These are phyloP conservation scores for Ophiostoma sp. DNA, from an alignment of 2,329 filamentous ascomycete species.

Conservation along the genomic window DNA sequence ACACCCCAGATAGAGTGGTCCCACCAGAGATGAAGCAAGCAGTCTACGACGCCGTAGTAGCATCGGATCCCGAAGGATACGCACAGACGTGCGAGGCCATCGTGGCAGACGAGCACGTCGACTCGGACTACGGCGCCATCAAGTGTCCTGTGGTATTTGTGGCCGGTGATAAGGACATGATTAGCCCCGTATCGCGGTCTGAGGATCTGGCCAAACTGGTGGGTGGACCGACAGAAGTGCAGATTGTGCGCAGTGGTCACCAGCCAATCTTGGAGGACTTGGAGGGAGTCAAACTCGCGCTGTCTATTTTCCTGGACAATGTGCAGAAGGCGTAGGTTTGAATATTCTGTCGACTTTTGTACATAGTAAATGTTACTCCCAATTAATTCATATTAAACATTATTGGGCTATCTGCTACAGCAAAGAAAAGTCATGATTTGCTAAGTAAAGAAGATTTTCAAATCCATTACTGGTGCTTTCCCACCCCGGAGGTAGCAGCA, in stretches of 20 bases:
- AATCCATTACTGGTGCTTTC: conserved; percentile 29
- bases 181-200: conserved; percentile 35
- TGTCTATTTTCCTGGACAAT: conserved; percentile 2
- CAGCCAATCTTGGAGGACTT: conserved; percentile 29
- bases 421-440: conserved; percentile 31
- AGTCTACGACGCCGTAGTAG: conserved; percentile 36
- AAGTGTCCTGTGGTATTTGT: conserved; percentile 36
- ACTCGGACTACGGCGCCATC: conserved; percentile 38
- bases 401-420: background rate
- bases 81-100: conserved; percentile 37
- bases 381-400: background rate
- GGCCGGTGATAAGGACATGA: conserved; percentile 37
- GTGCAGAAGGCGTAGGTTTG: background rate
- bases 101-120: conserved; percentile 35
- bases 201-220: conserved; percentile 35
- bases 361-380: conserved; percentile 9
- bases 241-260: conserved; percentile 27
- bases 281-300: conserved; percentile 6
- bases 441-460: conserved; percentile 33
- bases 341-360: background rate
- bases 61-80: conserved; percentile 38
- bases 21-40: conserved; percentile 25
- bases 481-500: conserved; percentile 28
- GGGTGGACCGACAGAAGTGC: conserved; percentile 36
- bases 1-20: conserved; percentile 30